A percentile compares a stretch with the other conserved stretches of the same genome.
Conservation (phyloP, 306 rosid species). For the Quercus engelmannii region DNA sequence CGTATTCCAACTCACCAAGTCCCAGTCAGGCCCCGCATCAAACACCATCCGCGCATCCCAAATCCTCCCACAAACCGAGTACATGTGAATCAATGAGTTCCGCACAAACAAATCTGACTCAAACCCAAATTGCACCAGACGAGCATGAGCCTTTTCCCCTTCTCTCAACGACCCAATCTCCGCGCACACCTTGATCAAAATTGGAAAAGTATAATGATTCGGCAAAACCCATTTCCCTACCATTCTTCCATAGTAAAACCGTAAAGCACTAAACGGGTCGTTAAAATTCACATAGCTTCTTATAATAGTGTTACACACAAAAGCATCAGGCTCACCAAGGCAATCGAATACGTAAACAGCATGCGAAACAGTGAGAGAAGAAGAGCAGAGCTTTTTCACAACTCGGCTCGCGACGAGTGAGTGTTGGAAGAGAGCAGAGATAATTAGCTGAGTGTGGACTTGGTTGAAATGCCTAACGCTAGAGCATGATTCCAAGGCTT, state of each 20-base stretch:
- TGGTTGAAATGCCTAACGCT: constrained; percentile 35
- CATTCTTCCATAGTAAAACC: constrained; percentile 47
- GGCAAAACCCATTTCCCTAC: constrained; percentile 31
- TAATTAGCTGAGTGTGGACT: constrained; percentile 39
- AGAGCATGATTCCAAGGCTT: constrained; percentile 36
- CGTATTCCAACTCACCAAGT: constrained; percentile 65
- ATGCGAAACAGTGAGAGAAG: constrained; percentile 25
- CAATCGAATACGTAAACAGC: constrained; percentile 35
- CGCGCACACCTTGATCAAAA: constrained; percentile 41
- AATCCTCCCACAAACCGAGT: constrained; percentile 44
- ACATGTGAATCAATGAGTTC: constrained; percentile 53
- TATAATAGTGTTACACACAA: constrained; percentile 52
- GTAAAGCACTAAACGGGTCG: constrained; percentile 31
- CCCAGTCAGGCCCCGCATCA: constrained; percentile 36
- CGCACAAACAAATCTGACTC: constrained; percentile 40
- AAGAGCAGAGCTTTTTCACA: constrained; percentile 49
- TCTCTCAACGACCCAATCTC: constrained; percentile 19
- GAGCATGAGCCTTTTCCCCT: constrained; percentile 46
- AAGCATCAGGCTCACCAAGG: constrained; percentile 47
- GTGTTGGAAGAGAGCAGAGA: constrained; percentile 45
- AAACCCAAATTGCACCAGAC: constrained; percentile 47
- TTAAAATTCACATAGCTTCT: constrained; percentile 33
- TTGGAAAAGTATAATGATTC: constrained; percentile 60
- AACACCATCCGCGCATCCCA: constrained; percentile 42
- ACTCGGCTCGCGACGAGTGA: constrained; percentile 37